Percentiles rank a stretch among this genome's conserved stretches.
phyloP scores from a whole-genome alignment of 1,284 basidiomycete species.

The Leucoagaricus sp. region DNA sequence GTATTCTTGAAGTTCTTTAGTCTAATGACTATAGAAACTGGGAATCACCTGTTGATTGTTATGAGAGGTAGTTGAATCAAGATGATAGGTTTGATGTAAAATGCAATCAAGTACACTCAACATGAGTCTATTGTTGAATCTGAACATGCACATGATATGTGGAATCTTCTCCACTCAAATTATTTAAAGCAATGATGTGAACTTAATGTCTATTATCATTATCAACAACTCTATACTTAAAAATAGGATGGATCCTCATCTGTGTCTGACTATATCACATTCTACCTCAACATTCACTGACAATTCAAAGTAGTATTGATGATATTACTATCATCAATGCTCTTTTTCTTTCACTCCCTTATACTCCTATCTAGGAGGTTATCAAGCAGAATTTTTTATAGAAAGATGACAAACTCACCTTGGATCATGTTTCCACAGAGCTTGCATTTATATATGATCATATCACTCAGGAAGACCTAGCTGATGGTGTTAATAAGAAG shows the following conservation, averaged over 20 bases:
- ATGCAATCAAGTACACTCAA: neutral
- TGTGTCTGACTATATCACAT: neutral
- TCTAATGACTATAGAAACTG: too few relatives aligned
- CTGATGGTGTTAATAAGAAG: too few relatives aligned
- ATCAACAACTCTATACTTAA: neutral
- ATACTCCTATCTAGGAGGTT: neutral
- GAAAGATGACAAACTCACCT: neutral
- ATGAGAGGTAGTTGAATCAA: neutral
- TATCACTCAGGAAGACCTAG: neutral
- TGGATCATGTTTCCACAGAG: neutral
- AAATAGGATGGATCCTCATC: neutral
- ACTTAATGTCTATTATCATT: neutral
- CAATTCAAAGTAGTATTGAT: neutral
- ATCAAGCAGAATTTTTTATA: neutral
- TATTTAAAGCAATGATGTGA: neutral
- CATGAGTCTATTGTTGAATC: neutral
- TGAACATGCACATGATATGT: neutral
- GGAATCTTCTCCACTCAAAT: neutral
- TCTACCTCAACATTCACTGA: neutral
- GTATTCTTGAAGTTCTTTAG: too few relatives aligned
- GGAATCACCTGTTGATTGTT: too few relatives aligned
- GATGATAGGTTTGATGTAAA: neutral
- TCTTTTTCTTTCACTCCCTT: neutral
- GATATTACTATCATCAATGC: neutral
- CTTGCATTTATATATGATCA: neutral